phyloP scores from a whole-genome alignment of 1,139 yeast species.

The Zygosaccharomyces sapae region DNA sequence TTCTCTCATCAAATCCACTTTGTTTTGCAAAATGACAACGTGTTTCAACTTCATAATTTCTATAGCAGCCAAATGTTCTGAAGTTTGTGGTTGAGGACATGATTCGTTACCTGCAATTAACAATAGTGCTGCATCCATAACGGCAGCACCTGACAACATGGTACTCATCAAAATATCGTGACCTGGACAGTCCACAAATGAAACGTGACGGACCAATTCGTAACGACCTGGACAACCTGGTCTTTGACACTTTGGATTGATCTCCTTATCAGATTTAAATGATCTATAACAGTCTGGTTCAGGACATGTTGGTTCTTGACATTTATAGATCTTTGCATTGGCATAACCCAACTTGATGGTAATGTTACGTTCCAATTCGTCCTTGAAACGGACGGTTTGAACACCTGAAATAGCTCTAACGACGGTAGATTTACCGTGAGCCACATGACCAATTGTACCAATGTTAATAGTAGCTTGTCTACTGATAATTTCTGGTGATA shows the following conservation, averaged over 20 bases:
- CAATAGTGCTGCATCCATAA: conserved; percentile 97
- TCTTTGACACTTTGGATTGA: conserved; percentile 84
- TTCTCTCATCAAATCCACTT: conserved; percentile 97
- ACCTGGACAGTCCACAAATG: conserved; percentile 99
- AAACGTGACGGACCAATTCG: conserved; percentile 88
- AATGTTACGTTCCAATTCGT: conserved; percentile 97
- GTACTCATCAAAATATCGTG: conserved; percentile 99
- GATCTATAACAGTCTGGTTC: conserved; percentile 95
- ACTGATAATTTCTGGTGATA: conserved; percentile 90
- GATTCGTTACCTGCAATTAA: conserved; percentile 98
- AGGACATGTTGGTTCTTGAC: conserved; percentile 82
- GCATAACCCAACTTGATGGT: conserved; percentile 98
- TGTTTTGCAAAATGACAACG: conserved; percentile 93
- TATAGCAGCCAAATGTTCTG: conserved; percentile 98
- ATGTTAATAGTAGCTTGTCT: conserved; percentile 99
- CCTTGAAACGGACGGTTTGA: conserved; percentile 97
- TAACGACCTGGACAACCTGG: conserved; percentile 85
- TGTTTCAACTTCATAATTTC: conserved; percentile 98
- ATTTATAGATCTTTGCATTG: conserved; percentile 94
- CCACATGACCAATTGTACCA: conserved; percentile 99
- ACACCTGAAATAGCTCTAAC: conserved; percentile 99
- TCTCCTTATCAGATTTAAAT: conserved; percentile 90
- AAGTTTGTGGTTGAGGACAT: conserved; percentile 99
- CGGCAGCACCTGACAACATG: conserved; percentile 99
- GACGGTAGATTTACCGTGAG: conserved; percentile 98